A percentile compares a stretch with the other conserved stretches of the same genome.
phyloP scores from a whole-genome alignment of 1,284 basidiomycete species.

The Trichosporon sp. region DNA sequence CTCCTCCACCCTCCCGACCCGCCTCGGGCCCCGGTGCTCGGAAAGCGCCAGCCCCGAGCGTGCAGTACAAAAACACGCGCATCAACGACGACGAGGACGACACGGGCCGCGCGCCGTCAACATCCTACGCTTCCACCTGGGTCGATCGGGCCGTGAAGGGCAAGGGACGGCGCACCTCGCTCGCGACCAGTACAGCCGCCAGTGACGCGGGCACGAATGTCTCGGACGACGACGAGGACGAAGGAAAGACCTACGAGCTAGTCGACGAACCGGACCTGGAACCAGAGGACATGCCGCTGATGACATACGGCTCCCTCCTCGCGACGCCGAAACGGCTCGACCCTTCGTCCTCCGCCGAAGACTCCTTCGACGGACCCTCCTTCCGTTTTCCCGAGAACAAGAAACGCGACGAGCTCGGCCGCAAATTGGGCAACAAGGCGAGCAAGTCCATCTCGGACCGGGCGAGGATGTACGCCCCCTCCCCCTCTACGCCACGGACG shows the following conservation, averaged over 20 bases:
- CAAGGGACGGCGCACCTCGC: too few relatives aligned
- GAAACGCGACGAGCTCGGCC: slow-evolving; percentile 73
- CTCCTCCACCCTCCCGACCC: slow-evolving; percentile 21
- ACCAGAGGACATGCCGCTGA: slow-evolving; percentile 77
- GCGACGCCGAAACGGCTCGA: slow-evolving; percentile 63
- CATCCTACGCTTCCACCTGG: slow-evolving; percentile 79
- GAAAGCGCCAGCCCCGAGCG: slow-evolving; percentile 62
- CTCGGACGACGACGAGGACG: not conserved
- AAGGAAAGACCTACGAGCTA: not conserved
- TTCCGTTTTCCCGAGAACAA: slow-evolving; percentile 73
- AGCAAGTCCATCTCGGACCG: slow-evolving; percentile 54
- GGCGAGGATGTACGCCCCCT: slow-evolving; percentile 61
- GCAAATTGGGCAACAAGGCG: slow-evolving; percentile 68
- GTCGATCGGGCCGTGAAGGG: slow-evolving; percentile 60
- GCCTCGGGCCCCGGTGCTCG: not conserved
- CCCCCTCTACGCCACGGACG: slow-evolving; percentile 62
- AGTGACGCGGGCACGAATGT: not conserved
- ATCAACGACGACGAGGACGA: slow-evolving; percentile 65
- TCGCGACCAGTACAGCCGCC: not conserved
- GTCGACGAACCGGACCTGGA: slow-evolving; percentile 58
- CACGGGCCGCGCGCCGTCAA: slow-evolving; percentile 7
- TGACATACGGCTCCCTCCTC: slow-evolving; percentile 89
- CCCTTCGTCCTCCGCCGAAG: slow-evolving; percentile 66
- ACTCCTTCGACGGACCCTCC: slow-evolving; percentile 58
- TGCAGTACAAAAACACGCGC: slow-evolving; percentile 77